Base-by-base conservation (phyloP, 768 basidiomycete species). In the Pisolithus marmoratus region DNA sequence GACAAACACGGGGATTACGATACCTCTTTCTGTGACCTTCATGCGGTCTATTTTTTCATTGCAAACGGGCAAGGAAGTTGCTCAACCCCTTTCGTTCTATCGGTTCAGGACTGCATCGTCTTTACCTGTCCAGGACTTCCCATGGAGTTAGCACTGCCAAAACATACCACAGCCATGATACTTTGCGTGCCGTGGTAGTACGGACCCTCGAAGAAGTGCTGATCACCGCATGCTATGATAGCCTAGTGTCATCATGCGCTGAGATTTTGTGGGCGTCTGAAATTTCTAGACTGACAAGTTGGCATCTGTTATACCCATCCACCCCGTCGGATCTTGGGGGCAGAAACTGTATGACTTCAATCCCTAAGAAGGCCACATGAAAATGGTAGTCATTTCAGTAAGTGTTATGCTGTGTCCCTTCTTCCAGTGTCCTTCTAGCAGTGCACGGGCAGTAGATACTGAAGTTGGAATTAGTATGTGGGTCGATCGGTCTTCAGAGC, bases 391-490 rank as follows among this genome's bases (percentile, higher is more conserved):
- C 37, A 12, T 36, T 38, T 24, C 26, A n/a, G n/a, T 41, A n/a
- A 50, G 27, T n/a, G 48, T 50, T 42, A 15, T 24, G 50, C 49
- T 53, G 52, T 54, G 48, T 38, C 12, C 29, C 42, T 37, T 3
- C 26, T 54, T 54, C 53, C 34, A 34, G 34, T 49, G 54, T 61
- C 51, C 50, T 50, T 52, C 41, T 20, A 61, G 54, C 58, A 65
- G 47, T 26, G 63, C 63, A 52, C 37, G 50, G 17, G 22, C 14
- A 24, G 19, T 17, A 27, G 24, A 27, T 12, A 29, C 43, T 43
- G 15, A 22, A 45, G 7, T 14, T 23, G 43, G 26, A 8, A 17
- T 17, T 27, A 15, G 40, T 19, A 20, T 41, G 40, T 19, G 22
- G 40, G 40, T 19, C 40, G 40, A 41, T 41, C 40, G 15, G 4